These are phyloP conservation scores for Fusarium acutatum DNA, from an alignment of 2,329 filamentous ascomycete species.

Conservation along the genomic window DNA sequence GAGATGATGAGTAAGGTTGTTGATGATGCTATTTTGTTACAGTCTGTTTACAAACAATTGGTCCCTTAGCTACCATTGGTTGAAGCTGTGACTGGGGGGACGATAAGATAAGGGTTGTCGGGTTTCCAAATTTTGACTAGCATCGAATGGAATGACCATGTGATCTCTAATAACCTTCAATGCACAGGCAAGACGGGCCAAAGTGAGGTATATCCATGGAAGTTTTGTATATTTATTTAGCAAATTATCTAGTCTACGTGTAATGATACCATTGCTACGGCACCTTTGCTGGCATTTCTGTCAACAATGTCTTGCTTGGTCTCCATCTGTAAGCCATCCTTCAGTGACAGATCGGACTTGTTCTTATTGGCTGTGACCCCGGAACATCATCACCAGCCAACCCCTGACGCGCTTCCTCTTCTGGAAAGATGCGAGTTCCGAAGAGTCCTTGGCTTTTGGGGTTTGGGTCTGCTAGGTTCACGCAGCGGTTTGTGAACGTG, in stretches of 20 bases:
- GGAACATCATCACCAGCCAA: slow-evolving; percentile 3
- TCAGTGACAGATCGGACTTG: slow-evolving; percentile 19
- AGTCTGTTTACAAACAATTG: slow-evolving; percentile 33
- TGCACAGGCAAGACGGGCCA: too few relatives aligned
- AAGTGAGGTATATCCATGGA: background rate
- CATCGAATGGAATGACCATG: background rate
- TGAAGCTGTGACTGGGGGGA: slow-evolving; percentile 1
- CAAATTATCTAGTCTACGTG: background rate
- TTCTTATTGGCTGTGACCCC: slow-evolving; percentile 23
- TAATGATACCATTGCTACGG: background rate
- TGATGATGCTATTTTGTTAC: slow-evolving; percentile 12
- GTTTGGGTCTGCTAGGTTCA: background rate
- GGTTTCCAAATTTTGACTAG: background rate
- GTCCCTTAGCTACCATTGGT: background rate
- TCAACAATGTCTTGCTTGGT: slow-evolving; percentile 3
- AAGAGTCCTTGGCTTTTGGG: slow-evolving; percentile 18
- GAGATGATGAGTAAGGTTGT: background rate
- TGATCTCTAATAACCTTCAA: background rate
- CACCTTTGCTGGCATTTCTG: background rate
- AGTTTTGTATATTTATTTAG: background rate
- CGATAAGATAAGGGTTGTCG: slow-evolving; percentile 31
- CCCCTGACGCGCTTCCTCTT: slow-evolving; percentile 36
- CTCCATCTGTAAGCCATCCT: slow-evolving; percentile 12
- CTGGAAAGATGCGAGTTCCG: slow-evolving; percentile 19
- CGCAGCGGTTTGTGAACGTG: background rate